Percentiles rank a stretch among this genome's conserved stretches.
Evolutionary conservation across 148 eudicot genomes (phyloP).

Genomic region (Cornus kousa): DNA sequence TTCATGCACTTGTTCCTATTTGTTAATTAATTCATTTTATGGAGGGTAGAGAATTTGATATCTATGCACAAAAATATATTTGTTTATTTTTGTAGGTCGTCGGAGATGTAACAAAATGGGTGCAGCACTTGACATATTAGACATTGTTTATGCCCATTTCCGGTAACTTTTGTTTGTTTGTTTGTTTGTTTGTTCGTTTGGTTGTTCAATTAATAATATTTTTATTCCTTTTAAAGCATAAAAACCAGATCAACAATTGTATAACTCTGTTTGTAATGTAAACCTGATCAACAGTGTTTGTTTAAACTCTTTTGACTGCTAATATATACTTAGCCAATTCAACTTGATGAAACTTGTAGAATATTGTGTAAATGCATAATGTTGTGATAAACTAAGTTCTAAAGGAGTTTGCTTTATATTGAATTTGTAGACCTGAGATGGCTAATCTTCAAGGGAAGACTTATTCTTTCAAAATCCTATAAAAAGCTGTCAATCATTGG

Average conservation of each 20-base stretch:
- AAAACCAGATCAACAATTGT: too few species aligned
- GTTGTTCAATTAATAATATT: neutral
- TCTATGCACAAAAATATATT: neutral
- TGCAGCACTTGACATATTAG: constrained; percentile 25
- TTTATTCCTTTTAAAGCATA: neutral
- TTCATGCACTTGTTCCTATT: neutral
- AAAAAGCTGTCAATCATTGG: constrained; percentile 28
- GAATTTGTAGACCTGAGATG: constrained; percentile 37
- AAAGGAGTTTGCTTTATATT: neutral
- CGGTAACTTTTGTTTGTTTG: constrained; percentile 10
- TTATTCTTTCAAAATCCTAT: constrained; percentile 25
- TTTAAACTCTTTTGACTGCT: too few species aligned
- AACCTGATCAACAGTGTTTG: too few species aligned
- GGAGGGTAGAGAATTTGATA: neutral
- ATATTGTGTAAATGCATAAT: too few species aligned
- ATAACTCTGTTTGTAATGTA: too few species aligned
- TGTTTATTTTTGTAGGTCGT: constrained; percentile 20
- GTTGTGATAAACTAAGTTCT: too few species aligned
- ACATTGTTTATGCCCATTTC: constrained; percentile 12
- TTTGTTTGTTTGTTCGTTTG: neutral
- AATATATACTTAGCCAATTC: too few species aligned
- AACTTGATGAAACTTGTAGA: too few species aligned
- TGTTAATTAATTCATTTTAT: too few species aligned
- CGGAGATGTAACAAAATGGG: constrained; percentile 29
- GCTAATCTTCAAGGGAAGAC: constrained; percentile 42